Evolutionary conservation across 75 land plant species (phyloP), one percentile per base, ranked within the genome.

Genomic region (Picea glauca): DNA sequence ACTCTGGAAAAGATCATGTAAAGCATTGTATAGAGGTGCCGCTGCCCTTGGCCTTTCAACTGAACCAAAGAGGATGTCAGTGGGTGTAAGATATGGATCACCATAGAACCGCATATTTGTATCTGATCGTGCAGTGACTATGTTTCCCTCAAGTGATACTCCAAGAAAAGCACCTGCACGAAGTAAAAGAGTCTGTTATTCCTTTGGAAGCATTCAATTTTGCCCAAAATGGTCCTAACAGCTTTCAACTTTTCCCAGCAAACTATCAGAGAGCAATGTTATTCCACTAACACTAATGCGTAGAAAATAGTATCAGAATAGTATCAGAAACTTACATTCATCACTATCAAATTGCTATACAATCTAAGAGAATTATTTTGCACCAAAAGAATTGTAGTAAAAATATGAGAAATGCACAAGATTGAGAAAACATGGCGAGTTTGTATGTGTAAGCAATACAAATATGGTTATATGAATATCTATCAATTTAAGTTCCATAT

Each of bases 81-180:
- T 58, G 4, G 94, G 87, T 57, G 90, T 90, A 38, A 94, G 83
- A 79, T 94, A 94, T n/a, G 94, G 90, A 84, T 94, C 96, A 9
- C 96, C 96, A 79, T 94, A 94, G 75, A 94, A 94, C 56, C 81
- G 78, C 50, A 85, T 76, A 72, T 94, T 94, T 1, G 88, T 85
- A 33, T 90, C 88, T 74, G 83, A 80, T 58, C 96, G 78, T 58
- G 92, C 78, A 17, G 80, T 76, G 43, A 94, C 94, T 18, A 94
- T 58, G 78, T 90, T 92, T 13, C 94, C 91, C 84, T 94, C 96
- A 58, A 94, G 68, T 38, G 96, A 94, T 3, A 92, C 85, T 20
- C 96, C 96, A 8, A 92, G 85, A 87, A 94, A 94, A 18, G 94
- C 96, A 77, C 96, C 96, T 94, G 88, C 18, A 65, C 20, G 18